A percentile compares a stretch with the other conserved stretches of the same genome.
Evolutionary conservation across 2,329 filamentous ascomycete genomes (phyloP).

Genomic region (Dactylellina cionopaga): DNA sequence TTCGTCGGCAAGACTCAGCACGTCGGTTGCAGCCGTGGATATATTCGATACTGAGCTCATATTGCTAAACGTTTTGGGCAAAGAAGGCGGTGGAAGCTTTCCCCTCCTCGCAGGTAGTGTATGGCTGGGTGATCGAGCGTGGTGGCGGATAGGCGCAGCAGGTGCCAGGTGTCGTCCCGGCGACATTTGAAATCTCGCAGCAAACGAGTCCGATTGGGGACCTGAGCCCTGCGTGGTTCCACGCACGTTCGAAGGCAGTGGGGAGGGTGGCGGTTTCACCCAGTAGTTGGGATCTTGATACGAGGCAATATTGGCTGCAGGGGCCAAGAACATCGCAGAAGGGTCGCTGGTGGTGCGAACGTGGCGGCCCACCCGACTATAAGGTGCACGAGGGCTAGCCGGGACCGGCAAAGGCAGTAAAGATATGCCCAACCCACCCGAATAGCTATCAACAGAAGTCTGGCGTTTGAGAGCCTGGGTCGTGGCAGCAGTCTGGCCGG

Average conservation of each 20-base stretch:
- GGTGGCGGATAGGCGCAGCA: slow-evolving; percentile 45
- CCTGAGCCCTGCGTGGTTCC: slow-evolving; percentile 60
- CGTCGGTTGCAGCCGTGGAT: slow-evolving; percentile 39
- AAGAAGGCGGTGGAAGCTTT: slow-evolving; percentile 40
- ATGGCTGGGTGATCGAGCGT: slow-evolving; percentile 36
- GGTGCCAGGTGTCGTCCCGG: slow-evolving; percentile 42
- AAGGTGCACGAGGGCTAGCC: slow-evolving; percentile 33
- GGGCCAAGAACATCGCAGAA: slow-evolving; percentile 40
- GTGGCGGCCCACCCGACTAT: slow-evolving; percentile 30
- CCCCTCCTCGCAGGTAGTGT: slow-evolving; percentile 33
- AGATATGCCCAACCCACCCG: slow-evolving; percentile 32
- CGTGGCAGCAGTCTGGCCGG: slow-evolving; percentile 5
- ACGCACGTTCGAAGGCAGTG: slow-evolving; percentile 63
- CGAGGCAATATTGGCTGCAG: slow-evolving; percentile 48
- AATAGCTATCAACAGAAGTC: slow-evolving; percentile 36
- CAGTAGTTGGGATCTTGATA: slow-evolving; percentile 46
- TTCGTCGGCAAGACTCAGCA: slow-evolving; percentile 33
- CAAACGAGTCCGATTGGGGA: slow-evolving; percentile 53
- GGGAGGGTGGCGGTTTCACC: slow-evolving; percentile 46
- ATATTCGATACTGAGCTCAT: slow-evolving; percentile 42
- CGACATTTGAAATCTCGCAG: slow-evolving; percentile 36
- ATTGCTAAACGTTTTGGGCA: slow-evolving; percentile 48
- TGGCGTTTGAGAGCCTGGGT: slow-evolving; percentile 44
- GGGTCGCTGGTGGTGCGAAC: slow-evolving; percentile 45
- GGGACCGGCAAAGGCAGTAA: slow-evolving; percentile 29